These are phyloP conservation scores for Amanita exitialis DNA, from an alignment of 768 basidiomycete genomes.

Conservation along the genomic window DNA sequence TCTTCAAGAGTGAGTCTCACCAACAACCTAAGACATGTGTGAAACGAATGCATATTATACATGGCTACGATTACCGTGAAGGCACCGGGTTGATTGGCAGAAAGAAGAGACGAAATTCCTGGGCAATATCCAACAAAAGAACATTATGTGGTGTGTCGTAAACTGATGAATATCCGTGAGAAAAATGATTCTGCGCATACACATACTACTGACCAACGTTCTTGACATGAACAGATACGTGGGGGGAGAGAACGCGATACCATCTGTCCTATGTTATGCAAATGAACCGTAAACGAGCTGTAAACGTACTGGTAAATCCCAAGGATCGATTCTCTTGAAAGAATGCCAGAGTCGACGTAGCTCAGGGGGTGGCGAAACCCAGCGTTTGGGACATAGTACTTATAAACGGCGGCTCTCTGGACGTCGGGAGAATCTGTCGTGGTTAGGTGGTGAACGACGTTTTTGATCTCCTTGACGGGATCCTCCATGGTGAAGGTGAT, in stretches of 20 bases:
- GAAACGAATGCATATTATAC: not conserved
- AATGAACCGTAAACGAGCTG: not conserved
- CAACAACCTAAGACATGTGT: slow-evolving; percentile 22
- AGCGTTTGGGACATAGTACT: slow-evolving; percentile 40
- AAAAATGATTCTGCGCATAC: not conserved
- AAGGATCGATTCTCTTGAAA: slow-evolving; percentile 39
- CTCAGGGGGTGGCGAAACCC: slow-evolving; percentile 45
- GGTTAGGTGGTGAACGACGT: slow-evolving; percentile 30
- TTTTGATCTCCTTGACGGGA: slow-evolving; percentile 34
- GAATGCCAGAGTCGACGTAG: slow-evolving; percentile 26
- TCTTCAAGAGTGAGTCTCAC: slow-evolving; percentile 39
- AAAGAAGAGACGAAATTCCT: slow-evolving; percentile 36
- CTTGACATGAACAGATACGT: slow-evolving; percentile 23
- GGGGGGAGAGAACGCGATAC: slow-evolving; percentile 47
- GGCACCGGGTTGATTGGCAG: slow-evolving; percentile 29
- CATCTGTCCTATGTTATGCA: slow-evolving; percentile 24
- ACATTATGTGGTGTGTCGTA: slow-evolving; percentile 30
- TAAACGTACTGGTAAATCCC: slow-evolving; percentile 39
- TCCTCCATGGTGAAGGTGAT: slow-evolving; percentile 41
- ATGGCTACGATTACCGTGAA: slow-evolving; percentile 27
- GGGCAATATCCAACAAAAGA: slow-evolving; percentile 34
- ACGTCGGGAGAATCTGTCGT: slow-evolving; percentile 31
- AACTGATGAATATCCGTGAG: slow-evolving; percentile 18
- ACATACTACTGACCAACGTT: slow-evolving; percentile 27
- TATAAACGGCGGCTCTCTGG: slow-evolving; percentile 32